Base-by-base conservation (phyloP, 1,139 yeast species). In the Pneumocystis canis region DNA sequence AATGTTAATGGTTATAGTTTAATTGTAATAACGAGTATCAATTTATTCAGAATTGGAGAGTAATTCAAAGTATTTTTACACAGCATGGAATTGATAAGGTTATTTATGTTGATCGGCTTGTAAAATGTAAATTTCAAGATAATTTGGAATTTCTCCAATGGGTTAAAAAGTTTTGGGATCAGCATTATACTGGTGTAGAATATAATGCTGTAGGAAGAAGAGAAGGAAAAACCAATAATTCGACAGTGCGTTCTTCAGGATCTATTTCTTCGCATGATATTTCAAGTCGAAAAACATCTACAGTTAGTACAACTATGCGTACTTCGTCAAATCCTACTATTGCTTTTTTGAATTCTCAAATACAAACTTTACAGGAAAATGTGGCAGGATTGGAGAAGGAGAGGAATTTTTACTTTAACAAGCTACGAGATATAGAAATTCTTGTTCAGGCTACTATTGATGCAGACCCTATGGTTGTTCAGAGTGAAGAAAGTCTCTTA, bases 111-210 rank as follows among this genome's bases (percentile, higher is more conserved):
- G 96, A 89, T 66, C 79, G 81, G 67, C 79, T 92, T 67, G 82
- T 87, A 72, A 89, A 88, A 74, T 92, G 97, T 75, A 80, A 89
- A 69, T 81, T 92, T 70, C 98, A 92, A 73, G 98, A 92, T 71
- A 92, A 92, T 73, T 79, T 92, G 70, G 97, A 90, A 75, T 85
- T 92, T 70, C 76, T 92, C 67, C 98, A 92, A 74, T 94, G 97
- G 97, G 79, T 89, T 71, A 85, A 87, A 72, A 80, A 81, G 70
- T 84, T 79, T 70, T 92, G 97, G 97, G 78, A 79, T 68, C 90
- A 86, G 63, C 80, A 83, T 70, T 84, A 81, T 71, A 86, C 85
- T 63, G 85, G 87, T 65, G 79, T 79, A 32, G 79, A 74, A 3
- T 89, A 89, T 71, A 94, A 90, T 72, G 83, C 96, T 0, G 73